Percentiles rank a stretch among this genome's conserved stretches.
Evolutionary conservation across 106 monocot genomes (phyloP).

Genomic region (Dendrobium catenatum): DNA sequence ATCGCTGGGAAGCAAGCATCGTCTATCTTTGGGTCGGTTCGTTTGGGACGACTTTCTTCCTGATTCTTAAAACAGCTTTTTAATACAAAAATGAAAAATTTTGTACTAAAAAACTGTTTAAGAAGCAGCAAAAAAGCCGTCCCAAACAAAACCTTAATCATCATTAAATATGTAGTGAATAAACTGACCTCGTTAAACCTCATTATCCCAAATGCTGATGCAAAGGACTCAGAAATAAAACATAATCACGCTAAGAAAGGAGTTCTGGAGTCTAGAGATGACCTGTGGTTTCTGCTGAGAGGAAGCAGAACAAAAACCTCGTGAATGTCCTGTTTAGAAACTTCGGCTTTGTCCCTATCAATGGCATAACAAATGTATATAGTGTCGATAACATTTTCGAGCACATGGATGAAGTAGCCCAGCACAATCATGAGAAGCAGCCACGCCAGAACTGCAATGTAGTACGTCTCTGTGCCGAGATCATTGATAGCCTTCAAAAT

Average conservation of each 20-base stretch:
- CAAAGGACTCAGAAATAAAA: background rate
- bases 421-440: constrained; percentile 51
- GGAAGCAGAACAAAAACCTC: constrained; percentile 70
- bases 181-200: background rate
- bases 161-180: background rate
- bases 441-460: constrained; percentile 55
- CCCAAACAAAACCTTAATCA: too few species aligned
- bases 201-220: background rate
- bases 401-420: constrained; percentile 71
- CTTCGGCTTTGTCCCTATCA: constrained; percentile 83
- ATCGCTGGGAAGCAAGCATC: background rate
- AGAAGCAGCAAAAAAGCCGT: too few species aligned
- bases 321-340: constrained; percentile 70
- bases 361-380: constrained; percentile 89
- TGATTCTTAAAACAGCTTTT: too few species aligned
- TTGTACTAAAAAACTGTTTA: too few species aligned
- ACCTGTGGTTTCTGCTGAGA: constrained; percentile 45
- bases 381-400: constrained; percentile 83
- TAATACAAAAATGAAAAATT: too few species aligned
- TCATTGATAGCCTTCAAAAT: constrained; percentile 46
- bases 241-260: constrained; percentile 31
- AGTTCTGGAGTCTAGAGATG: constrained; percentile 24
- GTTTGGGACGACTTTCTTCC: too few species aligned
- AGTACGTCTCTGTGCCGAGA: constrained; percentile 42
- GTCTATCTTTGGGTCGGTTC: too few species aligned